Conservation (phyloP, 768 basidiomycete species). For the Lactifluus pinguis region DNA sequence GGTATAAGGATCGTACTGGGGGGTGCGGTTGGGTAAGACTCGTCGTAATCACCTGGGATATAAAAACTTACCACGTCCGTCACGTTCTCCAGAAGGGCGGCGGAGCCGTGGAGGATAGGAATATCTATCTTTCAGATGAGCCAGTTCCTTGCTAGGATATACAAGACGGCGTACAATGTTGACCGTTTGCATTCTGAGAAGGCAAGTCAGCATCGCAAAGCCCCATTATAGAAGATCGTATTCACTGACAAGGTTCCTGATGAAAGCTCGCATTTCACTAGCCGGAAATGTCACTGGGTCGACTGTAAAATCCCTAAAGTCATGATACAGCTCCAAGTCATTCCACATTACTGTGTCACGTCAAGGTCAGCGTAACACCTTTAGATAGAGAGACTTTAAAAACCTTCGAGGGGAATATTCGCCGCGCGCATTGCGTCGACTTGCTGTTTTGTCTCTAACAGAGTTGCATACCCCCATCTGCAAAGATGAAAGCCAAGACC, state of each 20-base stretch:
- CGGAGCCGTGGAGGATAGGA: slow-evolving; percentile 60
- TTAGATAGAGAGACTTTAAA: not conserved
- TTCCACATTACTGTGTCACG: slow-evolving; percentile 59
- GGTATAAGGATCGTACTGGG: slow-evolving; percentile 61
- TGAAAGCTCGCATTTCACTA: slow-evolving; percentile 45
- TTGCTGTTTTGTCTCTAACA: slow-evolving; percentile 48
- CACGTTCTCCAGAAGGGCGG: slow-evolving; percentile 46
- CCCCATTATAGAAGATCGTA: not conserved
- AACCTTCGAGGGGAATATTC: slow-evolving; percentile 70
- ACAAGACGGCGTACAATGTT: slow-evolving; percentile 32
- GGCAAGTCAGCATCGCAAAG: not conserved
- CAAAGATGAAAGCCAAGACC: slow-evolving; percentile 74
- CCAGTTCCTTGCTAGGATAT: not conserved
- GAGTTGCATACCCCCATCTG: slow-evolving; percentile 44
- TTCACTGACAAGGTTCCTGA: slow-evolving; percentile 43
- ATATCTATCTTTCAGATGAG: slow-evolving; percentile 36
- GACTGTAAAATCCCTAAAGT: slow-evolving; percentile 57
- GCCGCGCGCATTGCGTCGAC: slow-evolving; percentile 55
- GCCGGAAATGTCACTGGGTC: slow-evolving; percentile 56
- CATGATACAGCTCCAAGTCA: slow-evolving; percentile 67
- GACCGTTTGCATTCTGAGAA: slow-evolving; percentile 35
- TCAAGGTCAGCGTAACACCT: not conserved
- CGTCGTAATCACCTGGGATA: not conserved
- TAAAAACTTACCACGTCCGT: slow-evolving; percentile 47
- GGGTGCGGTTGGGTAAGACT: not conserved